Percentiles rank a stretch among this genome's conserved stretches.
Conservation (phyloP, 495 filamentous ascomycete species). For the Penicillium verhagenii region DNA sequence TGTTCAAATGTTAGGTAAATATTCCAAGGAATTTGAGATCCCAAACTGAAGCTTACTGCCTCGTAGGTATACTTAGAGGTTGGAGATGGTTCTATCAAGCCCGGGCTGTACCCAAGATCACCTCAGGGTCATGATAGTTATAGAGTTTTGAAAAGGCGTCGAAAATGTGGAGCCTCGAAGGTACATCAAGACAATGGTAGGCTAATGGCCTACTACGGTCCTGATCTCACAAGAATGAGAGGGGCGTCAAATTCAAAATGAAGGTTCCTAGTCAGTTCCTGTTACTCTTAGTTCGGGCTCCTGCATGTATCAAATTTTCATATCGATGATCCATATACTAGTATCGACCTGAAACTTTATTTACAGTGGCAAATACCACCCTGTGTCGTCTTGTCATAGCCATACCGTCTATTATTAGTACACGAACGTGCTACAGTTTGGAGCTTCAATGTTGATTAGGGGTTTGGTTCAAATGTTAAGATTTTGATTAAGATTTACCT, state of each 20-base stretch:
- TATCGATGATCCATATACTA: constrained; percentile 1
- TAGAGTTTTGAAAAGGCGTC: not conserved
- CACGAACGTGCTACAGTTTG: not conserved
- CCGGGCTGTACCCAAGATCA: too few relatives aligned
- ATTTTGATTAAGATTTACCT: constrained; percentile 4
- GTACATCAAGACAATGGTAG: not conserved
- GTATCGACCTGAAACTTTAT: constrained; percentile 13
- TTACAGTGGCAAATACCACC: constrained; percentile 17
- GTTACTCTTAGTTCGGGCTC: too few relatives aligned
- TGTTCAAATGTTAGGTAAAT: too few relatives aligned
- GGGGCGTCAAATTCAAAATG: too few relatives aligned
- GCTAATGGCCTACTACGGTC: too few relatives aligned
- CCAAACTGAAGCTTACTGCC: too few relatives aligned
- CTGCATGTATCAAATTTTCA: not conserved
- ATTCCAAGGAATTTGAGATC: too few relatives aligned
- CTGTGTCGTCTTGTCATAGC: not conserved
- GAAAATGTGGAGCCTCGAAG: not conserved
- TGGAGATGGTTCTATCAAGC: too few relatives aligned
- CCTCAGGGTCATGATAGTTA: not conserved
- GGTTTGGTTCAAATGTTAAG: constrained; percentile 8
- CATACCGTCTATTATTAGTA: constrained; percentile 13
- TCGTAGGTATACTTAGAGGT: too few relatives aligned
- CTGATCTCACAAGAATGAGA: too few relatives aligned
- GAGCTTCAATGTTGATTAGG: too few relatives aligned
- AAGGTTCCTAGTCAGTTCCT: too few relatives aligned